These are phyloP conservation scores for Galerina marginata DNA, from an alignment of 768 basidiomycete species.

Conservation along the genomic window DNA sequence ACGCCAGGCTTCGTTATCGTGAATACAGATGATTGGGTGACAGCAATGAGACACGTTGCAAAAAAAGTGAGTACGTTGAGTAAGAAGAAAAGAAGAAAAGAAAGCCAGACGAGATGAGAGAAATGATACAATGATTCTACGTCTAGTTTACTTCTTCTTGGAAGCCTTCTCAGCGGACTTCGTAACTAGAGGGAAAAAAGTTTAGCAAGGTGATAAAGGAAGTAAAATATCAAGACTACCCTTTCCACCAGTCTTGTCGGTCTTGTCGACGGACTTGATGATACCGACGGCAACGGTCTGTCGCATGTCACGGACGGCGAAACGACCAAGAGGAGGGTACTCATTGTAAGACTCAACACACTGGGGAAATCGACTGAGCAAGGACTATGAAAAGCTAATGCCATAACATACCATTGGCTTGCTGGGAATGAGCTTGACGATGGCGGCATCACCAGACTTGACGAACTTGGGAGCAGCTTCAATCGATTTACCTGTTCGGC, in stretches of 20 bases:
- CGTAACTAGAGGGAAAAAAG: constrained; percentile 58
- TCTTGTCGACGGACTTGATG: constrained; percentile 98
- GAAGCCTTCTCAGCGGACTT: constrained; percentile 96
- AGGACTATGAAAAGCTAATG: not conserved
- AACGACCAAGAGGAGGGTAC: constrained; percentile 99
- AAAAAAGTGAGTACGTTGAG: constrained; percentile 36
- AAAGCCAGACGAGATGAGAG: constrained; percentile 56
- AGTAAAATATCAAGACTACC: constrained; percentile 44
- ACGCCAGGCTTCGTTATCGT: constrained; percentile 36
- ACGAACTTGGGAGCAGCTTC: constrained; percentile 94
- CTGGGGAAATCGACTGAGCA: constrained; percentile 13
- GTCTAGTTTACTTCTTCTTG: constrained; percentile 94
- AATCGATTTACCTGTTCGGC: constrained; percentile 93
- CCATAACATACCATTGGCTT: constrained; percentile 81
- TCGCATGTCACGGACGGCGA: constrained; percentile 99
- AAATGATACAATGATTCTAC: constrained; percentile 70
- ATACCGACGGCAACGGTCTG: constrained; percentile 99
- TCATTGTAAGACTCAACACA: constrained; percentile 83
- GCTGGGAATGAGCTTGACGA: constrained; percentile 94
- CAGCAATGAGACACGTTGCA: constrained; percentile 37
- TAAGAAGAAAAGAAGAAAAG: constrained; percentile 49
- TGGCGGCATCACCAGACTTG: constrained; percentile 99
- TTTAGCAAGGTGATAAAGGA: not conserved
- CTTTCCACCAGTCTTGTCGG: constrained; percentile 89
- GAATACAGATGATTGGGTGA: constrained; percentile 48